These are phyloP conservation scores for Claviceps digitariae DNA, from an alignment of 2,329 filamentous ascomycete genomes.

Conservation along the genomic window DNA sequence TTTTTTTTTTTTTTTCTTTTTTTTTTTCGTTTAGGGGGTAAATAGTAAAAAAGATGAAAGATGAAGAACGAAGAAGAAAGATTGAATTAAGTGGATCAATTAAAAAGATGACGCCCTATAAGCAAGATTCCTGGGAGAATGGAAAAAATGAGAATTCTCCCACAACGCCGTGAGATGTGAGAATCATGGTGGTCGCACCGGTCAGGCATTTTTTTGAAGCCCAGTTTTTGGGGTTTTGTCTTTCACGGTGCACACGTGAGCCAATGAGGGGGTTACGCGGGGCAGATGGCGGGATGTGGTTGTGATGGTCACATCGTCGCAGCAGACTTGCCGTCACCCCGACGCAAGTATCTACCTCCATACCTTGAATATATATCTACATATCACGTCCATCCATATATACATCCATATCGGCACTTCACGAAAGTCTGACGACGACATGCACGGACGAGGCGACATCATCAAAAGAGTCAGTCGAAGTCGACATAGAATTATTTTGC, in stretches of 20 bases:
- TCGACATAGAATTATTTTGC: background rate
- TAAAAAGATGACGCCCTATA: background rate
- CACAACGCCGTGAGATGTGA: background rate
- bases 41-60: background rate
- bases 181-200: background rate
- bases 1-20: background rate
- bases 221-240: too few species aligned
- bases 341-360: too few species aligned
- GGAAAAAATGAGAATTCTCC: background rate
- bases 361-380: too few species aligned
- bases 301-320: too few species aligned
- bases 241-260: background rate
- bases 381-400: too few species aligned
- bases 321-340: too few species aligned
- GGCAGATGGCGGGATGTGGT: too few species aligned
- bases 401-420: too few species aligned
- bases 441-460: too few species aligned
- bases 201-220: background rate
- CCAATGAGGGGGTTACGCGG: background rate
- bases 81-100: too few species aligned
- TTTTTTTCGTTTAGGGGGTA: background rate
- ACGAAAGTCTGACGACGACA: too few species aligned
- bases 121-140: background rate
- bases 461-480: background rate
- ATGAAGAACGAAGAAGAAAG: too few species aligned